Conservation (phyloP, 257 asterid species). For the Rauvolfia tetraphylla region DNA sequence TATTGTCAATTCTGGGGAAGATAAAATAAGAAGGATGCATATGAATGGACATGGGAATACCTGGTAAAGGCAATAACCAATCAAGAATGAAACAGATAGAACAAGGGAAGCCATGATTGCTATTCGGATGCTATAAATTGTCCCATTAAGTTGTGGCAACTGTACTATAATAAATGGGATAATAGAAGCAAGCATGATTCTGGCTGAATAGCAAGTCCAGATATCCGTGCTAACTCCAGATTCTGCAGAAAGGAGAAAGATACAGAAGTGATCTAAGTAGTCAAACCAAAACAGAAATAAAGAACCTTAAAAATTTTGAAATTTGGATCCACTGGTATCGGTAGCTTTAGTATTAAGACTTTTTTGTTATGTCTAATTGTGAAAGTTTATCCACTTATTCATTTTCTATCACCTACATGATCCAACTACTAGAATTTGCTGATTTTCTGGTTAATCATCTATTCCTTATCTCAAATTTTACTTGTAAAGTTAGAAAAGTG, state of each 20-base stretch:
- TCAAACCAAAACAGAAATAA: background rate
- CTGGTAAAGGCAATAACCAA: slow-evolving; percentile 49
- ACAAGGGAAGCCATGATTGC: slow-evolving; percentile 37
- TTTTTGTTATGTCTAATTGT: too few relatives aligned
- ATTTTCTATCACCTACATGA: background rate
- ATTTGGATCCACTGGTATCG: too few relatives aligned
- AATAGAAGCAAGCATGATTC: slow-evolving; percentile 54
- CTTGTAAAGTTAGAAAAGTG: too few relatives aligned
- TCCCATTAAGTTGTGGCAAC: slow-evolving; percentile 18
- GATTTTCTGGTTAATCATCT: too few relatives aligned
- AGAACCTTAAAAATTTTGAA: background rate
- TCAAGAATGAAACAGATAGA: slow-evolving; percentile 31
- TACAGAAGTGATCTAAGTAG: background rate
- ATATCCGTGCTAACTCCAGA: slow-evolving; percentile 41
- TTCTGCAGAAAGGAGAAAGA: slow-evolving; percentile 23
- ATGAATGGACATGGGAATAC: slow-evolving; percentile 11
- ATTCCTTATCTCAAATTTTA: too few relatives aligned
- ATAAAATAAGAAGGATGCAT: too few relatives aligned
- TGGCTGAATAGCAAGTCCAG: slow-evolving; percentile 45
- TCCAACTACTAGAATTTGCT: background rate
- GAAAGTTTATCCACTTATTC: background rate
- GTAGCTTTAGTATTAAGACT: too few relatives aligned
- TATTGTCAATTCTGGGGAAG: too few relatives aligned
- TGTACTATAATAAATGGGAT: slow-evolving; percentile 47
- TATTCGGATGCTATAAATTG: slow-evolving; percentile 18